Evolutionary conservation across 1,284 basidiomycete genomes (phyloP).

Genomic region (Trichosporon sp.): DNA sequence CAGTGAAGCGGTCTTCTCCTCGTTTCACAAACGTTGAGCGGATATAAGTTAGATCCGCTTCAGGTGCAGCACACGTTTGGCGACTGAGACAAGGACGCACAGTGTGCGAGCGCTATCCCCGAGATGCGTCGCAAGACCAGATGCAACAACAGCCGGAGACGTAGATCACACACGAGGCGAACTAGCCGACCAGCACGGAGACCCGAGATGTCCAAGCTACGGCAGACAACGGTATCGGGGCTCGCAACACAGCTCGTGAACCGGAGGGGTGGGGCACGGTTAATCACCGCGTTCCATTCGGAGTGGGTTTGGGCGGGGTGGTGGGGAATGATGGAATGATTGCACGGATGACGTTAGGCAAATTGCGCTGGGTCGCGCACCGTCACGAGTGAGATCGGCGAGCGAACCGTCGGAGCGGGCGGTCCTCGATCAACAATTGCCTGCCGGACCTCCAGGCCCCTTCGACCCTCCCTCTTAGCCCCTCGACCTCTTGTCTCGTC

Average conservation of each 20-base stretch:
- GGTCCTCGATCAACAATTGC: neutral
- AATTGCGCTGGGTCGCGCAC: neutral
- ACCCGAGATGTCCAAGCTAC: neutral
- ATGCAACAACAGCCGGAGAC: neutral
- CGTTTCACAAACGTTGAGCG: neutral
- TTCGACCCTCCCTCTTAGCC: neutral
- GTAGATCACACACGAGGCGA: neutral
- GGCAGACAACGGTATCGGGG: neutral
- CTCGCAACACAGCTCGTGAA: too few relatives aligned
- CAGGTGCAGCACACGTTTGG: neutral
- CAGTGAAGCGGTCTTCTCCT: neutral
- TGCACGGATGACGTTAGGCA: neutral
- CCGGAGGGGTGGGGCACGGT: neutral
- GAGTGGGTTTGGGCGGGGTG: neutral
- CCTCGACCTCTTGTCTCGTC: neutral
- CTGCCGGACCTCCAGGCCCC: neutral
- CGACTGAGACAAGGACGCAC: too few relatives aligned
- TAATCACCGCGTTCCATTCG: neutral
- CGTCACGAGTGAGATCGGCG: neutral
- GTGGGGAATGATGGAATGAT: constrained; percentile 1
- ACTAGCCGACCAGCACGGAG: too few relatives aligned
- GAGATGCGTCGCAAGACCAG: neutral
- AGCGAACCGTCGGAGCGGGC: neutral
- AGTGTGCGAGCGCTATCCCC: neutral
- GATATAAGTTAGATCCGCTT: neutral